Evolutionary conservation across 1,284 basidiomycete species (phyloP), one percentile per base, ranked within the genome.

Genomic region (Fereydounia khargensis): DNA sequence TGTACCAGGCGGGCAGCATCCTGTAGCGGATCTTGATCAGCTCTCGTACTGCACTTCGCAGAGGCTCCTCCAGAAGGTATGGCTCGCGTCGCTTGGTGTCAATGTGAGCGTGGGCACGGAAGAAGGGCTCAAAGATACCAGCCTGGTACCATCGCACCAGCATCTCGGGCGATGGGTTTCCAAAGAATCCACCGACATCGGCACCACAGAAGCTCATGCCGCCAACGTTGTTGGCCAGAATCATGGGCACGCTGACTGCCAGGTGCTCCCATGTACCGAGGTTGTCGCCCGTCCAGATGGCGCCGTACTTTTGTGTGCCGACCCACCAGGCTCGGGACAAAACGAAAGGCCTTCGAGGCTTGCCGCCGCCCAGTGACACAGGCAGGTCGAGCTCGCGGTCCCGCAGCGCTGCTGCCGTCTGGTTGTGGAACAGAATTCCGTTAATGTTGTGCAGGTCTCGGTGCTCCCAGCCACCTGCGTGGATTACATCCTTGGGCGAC

Each of bases 251-350:
- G 34, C 91, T 90, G 23, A 90, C 88, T 2, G 85, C 85, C 82
- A 99, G 89, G 73, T 98, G 95, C 52, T 92, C 90, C 95, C 95
- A 98, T 0, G 88, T 91, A 23, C 94, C 91, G 32, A 96, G 80
- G 76, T 98, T 98, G 78, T 99, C 95, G 13, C 95, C 95, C 2
- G 92, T 98, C 94, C 95, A 99, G 81, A 95, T 89, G 1, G 95
- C 92, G 32, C 92, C 91, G 68, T 87, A 92, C 31, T 91, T 85
- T 76, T 98, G 95, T 18, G 91, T 91, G 5, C 95, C 95, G 3
- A 92, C 88, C 66, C 84, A 98, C 84, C 94, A 98, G 3, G 90
- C 83, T 47, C 95, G 88, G 0, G 91, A 91, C 16, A 98, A 84
- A 38, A 98, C 92, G 74, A 99, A 98, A 0, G 94, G 92, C 22